Base-by-base conservation (phyloP, 352 stramenopile species). In the Chrysophaeum taylorii region DNA sequence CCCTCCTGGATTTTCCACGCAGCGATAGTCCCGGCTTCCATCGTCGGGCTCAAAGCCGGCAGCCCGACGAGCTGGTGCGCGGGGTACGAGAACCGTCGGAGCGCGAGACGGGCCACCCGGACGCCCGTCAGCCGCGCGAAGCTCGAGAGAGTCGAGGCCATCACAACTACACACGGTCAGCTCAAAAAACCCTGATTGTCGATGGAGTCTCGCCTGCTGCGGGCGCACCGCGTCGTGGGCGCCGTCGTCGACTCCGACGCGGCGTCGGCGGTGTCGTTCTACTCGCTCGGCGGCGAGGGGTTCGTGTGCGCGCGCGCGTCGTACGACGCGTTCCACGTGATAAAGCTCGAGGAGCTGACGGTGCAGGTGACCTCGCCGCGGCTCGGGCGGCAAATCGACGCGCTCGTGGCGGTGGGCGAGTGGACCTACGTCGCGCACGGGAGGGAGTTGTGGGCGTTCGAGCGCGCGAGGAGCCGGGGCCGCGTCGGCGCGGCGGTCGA, bases 1-100 rank as follows among this genome's bases (percentile, higher is more conserved):
- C 93, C 94, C 70, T 85, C 81, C 27, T 78, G 36, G 14, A 86
- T 76, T 66, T 96, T 91, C 93, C 94, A 98, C 67, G 85, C 76
- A 7, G 92, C 89, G 70, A 98, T 91, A 50, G 81, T 94, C 45
- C 94, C 94, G 5, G 84, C 85, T 71, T 66, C 48, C 73, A 79
- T 79, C 7, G 74, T 79, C 23, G 73, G 73, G 25, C 67, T 72
- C 23, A 78, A 45, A 33, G 73, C 62, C 12, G 73, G 73, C 48
- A 78, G 41, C 2, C 39, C 27, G 15, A 78, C 60, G 21, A 76
- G 48, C 15, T 48, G 50, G 60, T 78, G 73, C 48, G 7, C 14
- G 21, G 73, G 73, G 35, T 39, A 75, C 48, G 43, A 67, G 33
- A n/a, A n/a, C n/a, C n/a, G n/a, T n/a, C n/a, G n/a, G n/a, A n/a